phyloP scores from a whole-genome alignment of 352 stramenopile species.

The Blastocystis sp. region DNA sequence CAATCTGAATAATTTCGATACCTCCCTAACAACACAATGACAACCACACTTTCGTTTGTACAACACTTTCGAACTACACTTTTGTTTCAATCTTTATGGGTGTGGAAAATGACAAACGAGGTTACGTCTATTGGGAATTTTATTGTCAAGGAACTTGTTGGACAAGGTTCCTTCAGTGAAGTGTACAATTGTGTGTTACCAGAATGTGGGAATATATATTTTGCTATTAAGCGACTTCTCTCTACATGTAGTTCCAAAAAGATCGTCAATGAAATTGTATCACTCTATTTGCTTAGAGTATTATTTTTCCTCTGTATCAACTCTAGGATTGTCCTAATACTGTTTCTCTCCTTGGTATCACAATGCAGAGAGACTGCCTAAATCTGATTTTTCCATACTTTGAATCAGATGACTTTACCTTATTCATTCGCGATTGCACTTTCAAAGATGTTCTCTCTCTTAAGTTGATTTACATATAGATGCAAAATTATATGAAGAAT shows the following conservation, averaged over 20 bases:
- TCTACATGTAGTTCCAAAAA: slow-evolving; percentile 54
- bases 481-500: slow-evolving; percentile 47
- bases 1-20: too few relatives aligned
- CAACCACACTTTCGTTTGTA: too few relatives aligned
- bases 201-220: background rate
- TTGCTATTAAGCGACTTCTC: slow-evolving; percentile 48
- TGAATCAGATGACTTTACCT: slow-evolving; percentile 35
- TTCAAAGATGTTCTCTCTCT: slow-evolving; percentile 35
- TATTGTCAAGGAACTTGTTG: slow-evolving; percentile 34
- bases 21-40: too few relatives aligned
- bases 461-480: slow-evolving; percentile 2
- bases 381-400: slow-evolving; percentile 56
- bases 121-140: slow-evolving; percentile 42
- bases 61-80: too few relatives aligned
- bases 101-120: slow-evolving; percentile 19
- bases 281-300: slow-evolving; percentile 42
- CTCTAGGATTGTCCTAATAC: slow-evolving; percentile 54
- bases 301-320: background rate
- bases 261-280: slow-evolving; percentile 45
- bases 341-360: slow-evolving; percentile 32
- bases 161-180: slow-evolving; percentile 46
- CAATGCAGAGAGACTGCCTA: slow-evolving; percentile 44
- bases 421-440: slow-evolving; percentile 50
- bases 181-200: slow-evolving; percentile 47
- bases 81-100: too few relatives aligned